These are phyloP conservation scores for Isoetes taiwanensis DNA, from an alignment of 75 land plant species.

Conservation along the genomic window DNA sequence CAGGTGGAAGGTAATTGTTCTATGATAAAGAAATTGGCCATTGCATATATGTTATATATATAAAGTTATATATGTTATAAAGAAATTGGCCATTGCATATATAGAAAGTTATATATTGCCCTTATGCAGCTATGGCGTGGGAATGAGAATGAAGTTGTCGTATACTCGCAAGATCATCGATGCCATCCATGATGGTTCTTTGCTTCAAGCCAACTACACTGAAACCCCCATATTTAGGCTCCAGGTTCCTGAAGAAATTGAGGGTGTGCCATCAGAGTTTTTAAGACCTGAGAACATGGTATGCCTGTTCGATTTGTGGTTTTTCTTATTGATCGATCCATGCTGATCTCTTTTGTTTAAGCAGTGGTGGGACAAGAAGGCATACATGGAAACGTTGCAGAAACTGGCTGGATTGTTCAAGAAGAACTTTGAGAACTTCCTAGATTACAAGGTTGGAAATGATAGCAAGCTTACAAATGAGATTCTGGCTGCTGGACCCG, in stretches of 20 bases:
- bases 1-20: slow-evolving; percentile 61
- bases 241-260: slow-evolving; percentile 60
- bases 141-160: slow-evolving; percentile 60
- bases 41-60: neutral
- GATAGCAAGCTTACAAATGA: slow-evolving; percentile 53
- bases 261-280: slow-evolving; percentile 77
- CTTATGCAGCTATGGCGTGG: slow-evolving; percentile 60
- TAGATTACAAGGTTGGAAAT: slow-evolving; percentile 46
- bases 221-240: slow-evolving; percentile 74
- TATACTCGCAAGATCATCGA: slow-evolving; percentile 84
- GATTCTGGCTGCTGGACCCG: slow-evolving; percentile 69
- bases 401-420: slow-evolving; percentile 67
- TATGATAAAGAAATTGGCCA: neutral
- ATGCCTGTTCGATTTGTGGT: neutral
- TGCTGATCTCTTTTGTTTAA: neutral
- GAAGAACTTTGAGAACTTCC: slow-evolving; percentile 61
- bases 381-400: slow-evolving; percentile 39
- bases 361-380: slow-evolving; percentile 73
- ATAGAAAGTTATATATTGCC: neutral
- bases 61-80: neutral
- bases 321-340: neutral
- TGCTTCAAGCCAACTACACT: slow-evolving; percentile 53
- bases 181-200: slow-evolving; percentile 76
- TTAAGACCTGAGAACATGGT: slow-evolving; percentile 70
- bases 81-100: neutral